Conservation (phyloP, 345 rosid genomes). For the Acer negundo region DNA sequence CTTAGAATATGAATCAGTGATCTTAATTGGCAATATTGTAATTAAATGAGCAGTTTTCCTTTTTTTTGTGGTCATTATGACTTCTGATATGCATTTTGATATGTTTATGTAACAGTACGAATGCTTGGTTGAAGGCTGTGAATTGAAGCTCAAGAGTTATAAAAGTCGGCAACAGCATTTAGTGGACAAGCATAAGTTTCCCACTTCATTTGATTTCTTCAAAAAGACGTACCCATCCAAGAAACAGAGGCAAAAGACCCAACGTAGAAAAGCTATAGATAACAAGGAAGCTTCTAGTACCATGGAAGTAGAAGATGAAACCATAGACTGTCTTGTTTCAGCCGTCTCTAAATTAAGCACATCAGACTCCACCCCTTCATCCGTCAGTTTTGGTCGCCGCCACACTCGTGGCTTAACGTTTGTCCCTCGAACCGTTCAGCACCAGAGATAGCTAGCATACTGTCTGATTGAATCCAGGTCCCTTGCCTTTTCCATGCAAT, state of each 20-base stretch:
- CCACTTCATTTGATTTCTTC: conserved; percentile 80
- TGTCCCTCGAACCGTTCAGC: conserved; percentile 70
- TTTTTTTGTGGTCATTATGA: neutral
- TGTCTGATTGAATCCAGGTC: neutral
- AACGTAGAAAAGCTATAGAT: conserved; percentile 33
- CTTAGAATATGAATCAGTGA: neutral
- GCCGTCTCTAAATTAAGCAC: conserved; percentile 82
- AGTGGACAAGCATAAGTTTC: conserved; percentile 87
- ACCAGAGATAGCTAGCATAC: conserved; percentile 28
- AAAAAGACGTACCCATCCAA: conserved; percentile 70
- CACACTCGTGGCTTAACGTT: conserved; percentile 70
- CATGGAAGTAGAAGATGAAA: conserved; percentile 82
- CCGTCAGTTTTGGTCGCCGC: conserved; percentile 82
- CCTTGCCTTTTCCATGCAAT: neutral
- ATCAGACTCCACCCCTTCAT: conserved; percentile 68
- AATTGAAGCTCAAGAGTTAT: conserved; percentile 71
- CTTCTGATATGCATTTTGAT: neutral
- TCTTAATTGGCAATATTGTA: neutral
- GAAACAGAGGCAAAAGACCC: conserved; percentile 76
- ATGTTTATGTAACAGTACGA: conserved; percentile 59
- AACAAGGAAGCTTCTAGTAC: conserved; percentile 40
- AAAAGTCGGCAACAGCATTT: conserved; percentile 83
- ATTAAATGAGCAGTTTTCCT: neutral
- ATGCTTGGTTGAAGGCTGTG: conserved; percentile 93
- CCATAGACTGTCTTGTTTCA: conserved; percentile 69